Conservation (phyloP, 148 eudicot species). For the Fallopia convolvulus region DNA sequence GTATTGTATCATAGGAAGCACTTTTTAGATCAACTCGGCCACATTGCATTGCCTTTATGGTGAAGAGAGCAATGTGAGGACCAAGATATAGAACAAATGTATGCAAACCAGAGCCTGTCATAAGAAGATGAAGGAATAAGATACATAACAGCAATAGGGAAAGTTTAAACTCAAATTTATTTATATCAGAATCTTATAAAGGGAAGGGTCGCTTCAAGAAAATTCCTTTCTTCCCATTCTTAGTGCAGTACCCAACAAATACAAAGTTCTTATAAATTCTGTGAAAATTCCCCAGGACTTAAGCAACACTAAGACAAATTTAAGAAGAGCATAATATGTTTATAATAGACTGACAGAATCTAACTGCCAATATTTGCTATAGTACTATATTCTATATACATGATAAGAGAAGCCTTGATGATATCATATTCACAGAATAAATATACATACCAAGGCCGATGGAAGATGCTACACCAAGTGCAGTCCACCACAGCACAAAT, state of each 20-base stretch:
- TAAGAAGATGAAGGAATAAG: background rate
- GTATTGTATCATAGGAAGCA: slow-evolving; percentile 95
- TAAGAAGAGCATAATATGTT: background rate
- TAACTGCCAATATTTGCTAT: background rate
- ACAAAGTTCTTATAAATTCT: background rate
- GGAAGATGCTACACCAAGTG: slow-evolving; percentile 97
- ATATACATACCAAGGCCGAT: slow-evolving; percentile 85
- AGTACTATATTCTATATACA: background rate
- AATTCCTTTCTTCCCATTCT: background rate
- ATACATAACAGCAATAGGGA: background rate
- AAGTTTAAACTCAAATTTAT: background rate
- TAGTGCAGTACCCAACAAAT: background rate
- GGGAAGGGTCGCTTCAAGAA: background rate
- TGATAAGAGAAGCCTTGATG: background rate
- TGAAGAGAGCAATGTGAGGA: slow-evolving; percentile 93
- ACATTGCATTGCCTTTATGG: slow-evolving; percentile 91
- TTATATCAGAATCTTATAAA: background rate
- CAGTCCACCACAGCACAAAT: slow-evolving; percentile 93
- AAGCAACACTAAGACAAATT: background rate
- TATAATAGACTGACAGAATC: background rate
- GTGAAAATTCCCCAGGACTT: background rate
- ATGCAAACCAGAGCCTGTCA: slow-evolving; percentile 90
- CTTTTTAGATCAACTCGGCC: slow-evolving; percentile 93
- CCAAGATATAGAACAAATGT: slow-evolving; percentile 96
- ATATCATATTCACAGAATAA: background rate